Percentiles rank a stretch among this genome's conserved stretches.
These are phyloP conservation scores for Tillandsia leiboldiana DNA, from an alignment of 176 grass and related monocot species.

Conservation along the genomic window DNA sequence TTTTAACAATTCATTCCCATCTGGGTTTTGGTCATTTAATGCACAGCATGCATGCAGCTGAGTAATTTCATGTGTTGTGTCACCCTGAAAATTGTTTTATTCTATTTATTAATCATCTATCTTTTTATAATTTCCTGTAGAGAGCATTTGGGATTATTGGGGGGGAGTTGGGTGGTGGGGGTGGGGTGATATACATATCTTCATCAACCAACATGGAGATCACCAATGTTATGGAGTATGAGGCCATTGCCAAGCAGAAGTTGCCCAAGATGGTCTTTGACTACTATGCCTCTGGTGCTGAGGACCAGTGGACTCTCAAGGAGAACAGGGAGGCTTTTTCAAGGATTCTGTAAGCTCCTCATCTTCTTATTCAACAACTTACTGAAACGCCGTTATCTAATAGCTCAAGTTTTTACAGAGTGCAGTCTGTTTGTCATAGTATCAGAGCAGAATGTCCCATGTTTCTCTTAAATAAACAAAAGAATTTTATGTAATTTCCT, in stretches of 20 bases:
- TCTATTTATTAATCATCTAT: no score
- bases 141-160: neutral
- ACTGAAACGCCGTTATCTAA: no score
- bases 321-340: conserved; percentile 91
- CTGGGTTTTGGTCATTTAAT: neutral
- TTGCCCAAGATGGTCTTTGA: conserved; percentile 88
- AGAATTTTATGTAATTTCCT: no score
- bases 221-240: conserved; percentile 90
- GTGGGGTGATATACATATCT: neutral
- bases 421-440: no score
- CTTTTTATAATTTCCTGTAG: neutral
- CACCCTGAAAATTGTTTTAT: no score
- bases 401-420: no score
- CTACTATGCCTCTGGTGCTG: conserved; percentile 85
- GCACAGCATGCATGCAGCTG: no score
- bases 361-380: neutral
- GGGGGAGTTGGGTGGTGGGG: no score
- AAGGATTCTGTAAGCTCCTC: conserved; percentile 58
- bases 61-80: no score
- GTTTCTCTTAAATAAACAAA: no score
- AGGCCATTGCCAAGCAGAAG: conserved; percentile 81
- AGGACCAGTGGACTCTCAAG: conserved; percentile 90
- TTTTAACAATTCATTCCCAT: neutral
- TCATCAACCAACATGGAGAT: conserved; percentile 28
- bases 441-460: no score